Percentiles rank a stretch among this genome's conserved stretches.
These are phyloP conservation scores for Amaranthus tricolor DNA, from an alignment of 179 eudicot genomes.

Conservation along the genomic window DNA sequence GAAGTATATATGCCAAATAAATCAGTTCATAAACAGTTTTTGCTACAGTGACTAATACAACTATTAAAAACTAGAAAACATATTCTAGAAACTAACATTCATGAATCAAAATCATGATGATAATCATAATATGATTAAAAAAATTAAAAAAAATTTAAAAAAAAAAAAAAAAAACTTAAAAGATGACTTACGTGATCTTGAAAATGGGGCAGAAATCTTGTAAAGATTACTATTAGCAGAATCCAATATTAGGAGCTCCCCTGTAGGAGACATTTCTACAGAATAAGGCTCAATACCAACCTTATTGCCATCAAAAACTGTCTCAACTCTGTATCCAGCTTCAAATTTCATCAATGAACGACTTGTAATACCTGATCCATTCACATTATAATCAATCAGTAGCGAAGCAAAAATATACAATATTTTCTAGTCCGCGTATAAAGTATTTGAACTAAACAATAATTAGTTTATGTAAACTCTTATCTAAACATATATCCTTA, in stretches of 20 bases:
- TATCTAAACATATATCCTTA: too few species aligned
- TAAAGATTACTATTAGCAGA: slow-evolving; percentile 80
- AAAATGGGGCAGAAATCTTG: slow-evolving; percentile 75
- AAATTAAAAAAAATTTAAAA: neutral
- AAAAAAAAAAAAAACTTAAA: neutral
- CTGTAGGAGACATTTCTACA: slow-evolving; percentile 65
- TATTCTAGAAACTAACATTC: neutral
- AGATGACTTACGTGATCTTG: slow-evolving; percentile 58
- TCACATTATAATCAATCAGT: too few species aligned
- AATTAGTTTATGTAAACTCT: too few species aligned
- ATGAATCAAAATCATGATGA: neutral
- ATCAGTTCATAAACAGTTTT: neutral
- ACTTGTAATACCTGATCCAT: slow-evolving; percentile 26
- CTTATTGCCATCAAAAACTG: slow-evolving; percentile 93
- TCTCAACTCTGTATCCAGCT: slow-evolving; percentile 86
- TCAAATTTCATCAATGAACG: slow-evolving; percentile 90
- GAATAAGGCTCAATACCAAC: slow-evolving; percentile 83
- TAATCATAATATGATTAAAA: neutral
- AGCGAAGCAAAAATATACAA: too few species aligned
- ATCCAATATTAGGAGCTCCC: slow-evolving; percentile 84
- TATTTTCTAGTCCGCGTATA: too few species aligned
- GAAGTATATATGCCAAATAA: neutral
- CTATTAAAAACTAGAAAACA: neutral
- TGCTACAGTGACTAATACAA: neutral
- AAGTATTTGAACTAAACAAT: too few species aligned